Percentiles rank a stretch among this genome's conserved stretches.
phyloP scores from a whole-genome alignment of 805 yeast species.

The Monosporozyma aerobia region DNA sequence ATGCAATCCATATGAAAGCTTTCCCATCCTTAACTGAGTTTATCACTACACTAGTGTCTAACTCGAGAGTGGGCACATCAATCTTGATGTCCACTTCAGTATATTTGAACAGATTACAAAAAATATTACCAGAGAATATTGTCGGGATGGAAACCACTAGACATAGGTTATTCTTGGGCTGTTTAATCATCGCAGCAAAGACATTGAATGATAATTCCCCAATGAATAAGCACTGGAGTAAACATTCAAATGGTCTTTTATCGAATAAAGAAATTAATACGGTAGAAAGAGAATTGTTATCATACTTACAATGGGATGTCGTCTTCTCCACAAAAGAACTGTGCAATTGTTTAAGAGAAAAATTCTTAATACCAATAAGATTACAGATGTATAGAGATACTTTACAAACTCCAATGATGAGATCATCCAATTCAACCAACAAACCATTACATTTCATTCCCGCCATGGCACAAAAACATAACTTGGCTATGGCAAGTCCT shows the following conservation, averaged over 20 bases:
- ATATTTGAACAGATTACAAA: slow-evolving; percentile 68
- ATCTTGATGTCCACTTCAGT: slow-evolving; percentile 90
- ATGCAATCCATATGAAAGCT: not conserved
- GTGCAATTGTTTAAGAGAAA: slow-evolving; percentile 48
- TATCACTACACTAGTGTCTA: slow-evolving; percentile 60
- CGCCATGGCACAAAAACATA: not conserved
- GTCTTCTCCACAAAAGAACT: slow-evolving; percentile 64
- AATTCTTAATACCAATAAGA: slow-evolving; percentile 71
- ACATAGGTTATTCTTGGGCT: slow-evolving; percentile 84
- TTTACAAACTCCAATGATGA: not conserved
- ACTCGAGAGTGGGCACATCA: slow-evolving; percentile 90
- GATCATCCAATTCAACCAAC: not conserved
- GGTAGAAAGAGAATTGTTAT: slow-evolving; percentile 81
- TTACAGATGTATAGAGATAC: slow-evolving; percentile 13
- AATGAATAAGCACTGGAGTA: slow-evolving; percentile 92
- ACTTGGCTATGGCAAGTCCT: not conserved
- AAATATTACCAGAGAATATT: slow-evolving; percentile 75
- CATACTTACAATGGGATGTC: slow-evolving; percentile 79
- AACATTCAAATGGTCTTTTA: slow-evolving; percentile 81
- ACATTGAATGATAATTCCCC: slow-evolving; percentile 91
- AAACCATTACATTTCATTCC: not conserved
- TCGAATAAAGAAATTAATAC: slow-evolving; percentile 74
- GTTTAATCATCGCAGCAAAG: slow-evolving; percentile 88
- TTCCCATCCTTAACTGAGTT: slow-evolving; percentile 48
- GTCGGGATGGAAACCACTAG: slow-evolving; percentile 87